Base-by-base conservation (phyloP, 1,284 basidiomycete species). In the Paramarasmius palmivorus region DNA sequence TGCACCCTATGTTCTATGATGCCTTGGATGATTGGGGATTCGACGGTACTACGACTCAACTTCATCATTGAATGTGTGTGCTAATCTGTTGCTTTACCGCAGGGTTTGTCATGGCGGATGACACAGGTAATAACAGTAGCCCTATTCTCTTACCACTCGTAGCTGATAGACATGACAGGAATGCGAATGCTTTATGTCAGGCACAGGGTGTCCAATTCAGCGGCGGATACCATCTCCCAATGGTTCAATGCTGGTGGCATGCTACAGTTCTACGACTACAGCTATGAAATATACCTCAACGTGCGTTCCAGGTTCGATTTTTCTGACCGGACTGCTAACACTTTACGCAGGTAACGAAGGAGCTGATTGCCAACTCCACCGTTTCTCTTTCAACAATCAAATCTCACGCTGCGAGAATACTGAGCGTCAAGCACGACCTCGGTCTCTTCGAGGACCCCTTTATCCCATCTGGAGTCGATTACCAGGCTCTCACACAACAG, bases 211-310 rank as follows among this genome's bases (percentile, higher is more conserved):
- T 56, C 63, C 2, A 40, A 50, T 25, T 61, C 60, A 2, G 47
- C 53, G n/a, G 63, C 61, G 6, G 63, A 64, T 39, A 55, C 63
- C 2, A 62, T 68, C 20, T 48, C 60, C n/a, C 65, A 68, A 48
- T 67, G 64, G 64, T 64, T 67, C 53, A 68, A 67, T 49, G 66
- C 65, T 10, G 65, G 66, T 35, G 66, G 66, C 6, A 56, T 55
- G 36, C 49, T 68, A 15, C 62, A 68, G 49, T 67, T 58, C 51
- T 68, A 67, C 41, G 66, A 68, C 48, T 67, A 63, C 41, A 29
- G 51, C 39, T 36, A 64, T 2, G 61, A 59, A 15, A 49, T 58
- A 10, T 65, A 57, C 44, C 36, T 62, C 19, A 64, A 62, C 49
- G 63, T 62, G 35, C 38, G 56, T 25, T 34, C n/a, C n/a, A n/a